phyloP scores from a whole-genome alignment of 257 asterid genomes.

The Euphrasia confusa region DNA sequence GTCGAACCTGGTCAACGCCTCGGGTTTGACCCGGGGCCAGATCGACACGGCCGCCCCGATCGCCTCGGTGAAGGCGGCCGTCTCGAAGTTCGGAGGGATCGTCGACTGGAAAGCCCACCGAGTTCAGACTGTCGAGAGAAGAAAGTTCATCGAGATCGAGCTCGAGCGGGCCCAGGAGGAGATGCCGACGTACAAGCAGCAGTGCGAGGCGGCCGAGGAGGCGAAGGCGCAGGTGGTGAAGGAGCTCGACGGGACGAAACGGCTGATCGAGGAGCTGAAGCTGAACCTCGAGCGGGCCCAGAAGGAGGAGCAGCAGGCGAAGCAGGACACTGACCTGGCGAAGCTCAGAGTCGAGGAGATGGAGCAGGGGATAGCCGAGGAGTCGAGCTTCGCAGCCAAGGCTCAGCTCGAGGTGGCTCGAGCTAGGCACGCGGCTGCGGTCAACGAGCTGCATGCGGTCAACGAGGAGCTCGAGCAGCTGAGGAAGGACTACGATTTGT shows the following conservation, averaged over 20 bases:
- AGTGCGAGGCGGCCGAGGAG: slow-evolving; percentile 71
- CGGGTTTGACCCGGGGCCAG: slow-evolving; percentile 27
- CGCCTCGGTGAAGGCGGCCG: slow-evolving; percentile 95
- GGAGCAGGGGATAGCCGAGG: slow-evolving; percentile 91
- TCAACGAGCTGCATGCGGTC: slow-evolving; percentile 59
- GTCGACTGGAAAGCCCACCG: slow-evolving; percentile 99
- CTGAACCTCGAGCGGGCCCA: slow-evolving; percentile 83
- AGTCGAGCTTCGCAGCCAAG: slow-evolving; percentile 84
- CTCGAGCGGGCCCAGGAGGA: slow-evolving; percentile 75
- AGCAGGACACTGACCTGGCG: slow-evolving; percentile 87
- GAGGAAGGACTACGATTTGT: slow-evolving; percentile 38
- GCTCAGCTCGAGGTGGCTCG: slow-evolving; percentile 94
- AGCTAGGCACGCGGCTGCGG: slow-evolving; percentile 77
- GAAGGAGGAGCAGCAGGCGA: slow-evolving; percentile 85
- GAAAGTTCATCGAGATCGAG: slow-evolving; percentile 74
- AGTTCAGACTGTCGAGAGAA: slow-evolving; percentile 81
- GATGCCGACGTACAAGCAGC: slow-evolving; percentile 60
- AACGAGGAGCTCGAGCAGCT: slow-evolving; percentile 60
- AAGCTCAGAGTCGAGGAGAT: slow-evolving; percentile 80
- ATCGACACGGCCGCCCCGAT: slow-evolving; percentile 89
- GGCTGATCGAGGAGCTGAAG: slow-evolving; percentile 80
- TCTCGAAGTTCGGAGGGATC: slow-evolving; percentile 92
- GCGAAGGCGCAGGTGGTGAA: slow-evolving; percentile 55
- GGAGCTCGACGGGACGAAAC: slow-evolving; percentile 72
- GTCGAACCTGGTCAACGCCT: slow-evolving; percentile 10